A percentile compares a stretch with the other conserved stretches of the same genome.
These are phyloP conservation scores for Ulmus americana DNA, from an alignment of 331 rosid species.

Conservation along the genomic window DNA sequence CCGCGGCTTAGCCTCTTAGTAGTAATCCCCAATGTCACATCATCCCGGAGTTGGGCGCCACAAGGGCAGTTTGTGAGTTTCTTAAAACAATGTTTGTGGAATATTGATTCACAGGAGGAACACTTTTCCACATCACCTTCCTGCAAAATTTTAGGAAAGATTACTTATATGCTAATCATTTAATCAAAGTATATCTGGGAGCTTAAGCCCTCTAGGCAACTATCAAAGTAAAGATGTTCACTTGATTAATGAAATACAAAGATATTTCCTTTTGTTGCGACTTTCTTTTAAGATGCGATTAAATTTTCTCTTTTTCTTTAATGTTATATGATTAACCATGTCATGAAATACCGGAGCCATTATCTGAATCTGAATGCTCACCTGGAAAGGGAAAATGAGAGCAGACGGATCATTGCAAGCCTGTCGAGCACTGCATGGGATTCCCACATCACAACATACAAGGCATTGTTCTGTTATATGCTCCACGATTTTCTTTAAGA, in stretches of 20 bases:
- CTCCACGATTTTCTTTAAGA: conserved; percentile 61
- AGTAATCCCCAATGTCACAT: conserved; percentile 31
- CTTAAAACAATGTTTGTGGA: conserved; percentile 70
- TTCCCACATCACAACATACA: conserved; percentile 88
- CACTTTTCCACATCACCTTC: conserved; percentile 70
- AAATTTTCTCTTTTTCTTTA: neutral
- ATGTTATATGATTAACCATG: neutral
- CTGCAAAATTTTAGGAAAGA: conserved; percentile 38
- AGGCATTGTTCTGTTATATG: conserved; percentile 89
- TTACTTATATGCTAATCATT: neutral
- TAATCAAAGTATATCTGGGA: conserved; percentile 1
- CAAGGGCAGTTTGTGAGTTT: conserved; percentile 65
- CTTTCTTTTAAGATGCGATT: neutral
- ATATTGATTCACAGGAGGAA: conserved; percentile 51
- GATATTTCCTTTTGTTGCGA: neutral
- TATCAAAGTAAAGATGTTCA: neutral
- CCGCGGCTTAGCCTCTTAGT: conserved; percentile 28
- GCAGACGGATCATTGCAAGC: conserved; percentile 79
- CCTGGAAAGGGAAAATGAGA: conserved; percentile 98
- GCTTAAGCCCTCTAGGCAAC: neutral
- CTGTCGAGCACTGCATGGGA: conserved; percentile 81
- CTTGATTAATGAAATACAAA: neutral
- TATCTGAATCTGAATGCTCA: conserved; percentile 20
- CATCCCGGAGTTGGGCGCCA: conserved; percentile 43
- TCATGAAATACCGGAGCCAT: neutral